Evolutionary conservation across 257 asterid species (phyloP), one percentile per base, ranked within the genome.

Genomic region (Anisodus acutangulus): DNA sequence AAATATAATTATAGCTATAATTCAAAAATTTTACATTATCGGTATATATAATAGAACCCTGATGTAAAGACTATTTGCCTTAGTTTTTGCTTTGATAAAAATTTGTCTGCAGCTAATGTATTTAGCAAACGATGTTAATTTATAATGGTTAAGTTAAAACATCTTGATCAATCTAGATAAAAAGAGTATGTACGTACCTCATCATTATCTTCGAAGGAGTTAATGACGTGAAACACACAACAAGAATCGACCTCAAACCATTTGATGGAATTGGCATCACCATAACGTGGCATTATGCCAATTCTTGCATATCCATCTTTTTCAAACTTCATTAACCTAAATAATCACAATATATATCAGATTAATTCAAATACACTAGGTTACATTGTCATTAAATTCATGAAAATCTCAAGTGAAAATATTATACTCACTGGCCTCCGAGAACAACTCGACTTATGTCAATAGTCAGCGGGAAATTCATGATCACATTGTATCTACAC

Each of bases 231-330:
- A 83, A 92, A 93, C n/a, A 84, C 88, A 58, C 92, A 74, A 79
- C 93, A 45, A 72, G 97, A 89, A 80, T 94, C 91, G 2, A 93
- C 95, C 39, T 87, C 87, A 84, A 94, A 94, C 98, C 97, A 94
- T 45, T 57, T 80, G 53, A 94, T 54, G 17, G 97, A 93, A 84
- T 86, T 90, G 11, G 93, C 87, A 79, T 90, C 91, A 54, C 98
- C 98, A 80, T 90, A 94, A 22, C 93, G 97, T 76, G 97, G 98
- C 97, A 94, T 90, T 78, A 94, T 72, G 37, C 98, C 95, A 2
- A 94, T 92, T 87, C 93, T 90, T 2, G 97, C 95, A 66, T 87
- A 90, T 72, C 83, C 90, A 58, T 87, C 82, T n/a, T 85, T 86
- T 5, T 90, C 85, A 79, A 88, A 90, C 82, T 85, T 92, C 45